A percentile compares a stretch with the other conserved stretches of the same genome.
Evolutionary conservation across 306 rosid genomes (phyloP).

Genomic region (Abrus pulchellus): DNA sequence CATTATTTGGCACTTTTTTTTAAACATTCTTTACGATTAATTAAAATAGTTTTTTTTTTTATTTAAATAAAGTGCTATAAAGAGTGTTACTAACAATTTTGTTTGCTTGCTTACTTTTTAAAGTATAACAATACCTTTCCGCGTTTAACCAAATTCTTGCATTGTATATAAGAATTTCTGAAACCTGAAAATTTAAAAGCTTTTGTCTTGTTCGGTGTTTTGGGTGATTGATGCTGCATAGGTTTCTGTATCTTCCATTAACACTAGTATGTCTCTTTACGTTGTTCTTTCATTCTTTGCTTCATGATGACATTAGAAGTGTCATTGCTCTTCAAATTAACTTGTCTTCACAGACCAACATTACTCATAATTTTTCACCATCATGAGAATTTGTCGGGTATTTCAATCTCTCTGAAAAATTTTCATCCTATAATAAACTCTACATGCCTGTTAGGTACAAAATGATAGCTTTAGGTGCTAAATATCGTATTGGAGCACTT

Average conservation of each 20-base stretch:
- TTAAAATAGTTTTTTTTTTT: no score
- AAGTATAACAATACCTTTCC: no score
- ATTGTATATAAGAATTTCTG: not conserved
- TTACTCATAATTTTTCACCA: not conserved
- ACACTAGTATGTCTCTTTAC: not conserved
- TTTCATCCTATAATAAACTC: not conserved
- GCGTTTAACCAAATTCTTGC: not conserved
- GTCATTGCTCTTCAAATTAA: not conserved
- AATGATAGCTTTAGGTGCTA: not conserved
- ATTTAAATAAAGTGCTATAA: no score
- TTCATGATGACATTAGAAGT: not conserved
- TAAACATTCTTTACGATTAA: no score
- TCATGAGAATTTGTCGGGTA: not conserved
- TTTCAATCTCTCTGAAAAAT: constrained; percentile 2
- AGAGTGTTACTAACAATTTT: no score
- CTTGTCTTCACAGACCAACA: not conserved
- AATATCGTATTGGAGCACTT: not conserved
- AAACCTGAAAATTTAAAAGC: not conserved
- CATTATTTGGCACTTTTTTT: not conserved
- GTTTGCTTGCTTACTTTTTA: no score
- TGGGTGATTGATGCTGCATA: constrained; percentile 10
- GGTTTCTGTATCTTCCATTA: constrained; percentile 36
- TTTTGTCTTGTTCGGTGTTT: no score
- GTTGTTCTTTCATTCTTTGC: not conserved
- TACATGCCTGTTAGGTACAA: constrained; percentile 6